Conservation (phyloP, 768 basidiomycete species). For the Exidia glandulosa region DNA sequence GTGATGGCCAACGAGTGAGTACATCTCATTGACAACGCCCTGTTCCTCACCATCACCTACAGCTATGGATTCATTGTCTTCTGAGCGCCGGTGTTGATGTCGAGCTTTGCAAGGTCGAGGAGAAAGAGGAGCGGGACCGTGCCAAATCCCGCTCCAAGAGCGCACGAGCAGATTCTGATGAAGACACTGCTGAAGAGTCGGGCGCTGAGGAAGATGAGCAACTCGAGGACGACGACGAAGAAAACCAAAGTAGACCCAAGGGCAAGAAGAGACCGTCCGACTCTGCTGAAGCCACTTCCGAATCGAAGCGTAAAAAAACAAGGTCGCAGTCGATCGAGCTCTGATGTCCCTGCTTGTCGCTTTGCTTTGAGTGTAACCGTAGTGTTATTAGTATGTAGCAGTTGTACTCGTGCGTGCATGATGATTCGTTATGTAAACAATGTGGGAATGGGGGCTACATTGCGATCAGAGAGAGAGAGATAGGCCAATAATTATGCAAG, state of each 20-base stretch:
- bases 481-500: not conserved
- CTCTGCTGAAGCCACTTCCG: too few relatives aligned
- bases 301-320: too few relatives aligned
- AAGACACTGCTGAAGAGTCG: not conserved
- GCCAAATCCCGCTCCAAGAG: not conserved
- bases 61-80: conserved; percentile 62
- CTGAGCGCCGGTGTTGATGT: conserved; percentile 49
- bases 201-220: not conserved
- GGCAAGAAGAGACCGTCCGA: too few relatives aligned
- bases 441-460: not conserved
- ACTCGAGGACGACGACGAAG: too few relatives aligned
- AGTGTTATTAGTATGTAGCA: not conserved
- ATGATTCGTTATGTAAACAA: not conserved
- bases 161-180: not conserved
- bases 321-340: not conserved
- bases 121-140: conserved; percentile 5
- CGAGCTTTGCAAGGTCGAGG: conserved; percentile 55
- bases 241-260: too few relatives aligned
- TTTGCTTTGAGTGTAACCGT: too few relatives aligned
- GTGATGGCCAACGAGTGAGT: conserved; percentile 81
- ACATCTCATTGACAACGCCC: conserved; percentile 1
- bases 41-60: not conserved
- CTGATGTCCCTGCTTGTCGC: not conserved
- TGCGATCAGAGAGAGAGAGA: not conserved
- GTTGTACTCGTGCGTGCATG: not conserved